Percentiles rank a stretch among this genome's conserved stretches.
phyloP scores from a whole-genome alignment of 148 eudicot genomes.

The Arctostaphylos glauca region DNA sequence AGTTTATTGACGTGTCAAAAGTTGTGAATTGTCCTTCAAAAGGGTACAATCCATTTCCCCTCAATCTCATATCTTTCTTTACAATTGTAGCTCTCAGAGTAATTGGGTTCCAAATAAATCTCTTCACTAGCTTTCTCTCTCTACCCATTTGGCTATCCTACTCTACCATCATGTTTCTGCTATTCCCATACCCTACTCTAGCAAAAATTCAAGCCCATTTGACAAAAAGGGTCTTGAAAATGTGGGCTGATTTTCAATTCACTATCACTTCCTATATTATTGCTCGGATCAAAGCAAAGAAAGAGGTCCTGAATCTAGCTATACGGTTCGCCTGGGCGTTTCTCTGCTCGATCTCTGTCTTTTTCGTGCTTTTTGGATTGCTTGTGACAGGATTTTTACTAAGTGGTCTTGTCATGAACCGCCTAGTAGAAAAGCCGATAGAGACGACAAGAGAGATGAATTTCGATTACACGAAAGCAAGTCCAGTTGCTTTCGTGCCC shows the following conservation, averaged over 20 bases:
- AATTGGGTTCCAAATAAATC: conserved; percentile 24
- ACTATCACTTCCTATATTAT: conserved; percentile 12
- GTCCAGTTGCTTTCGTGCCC: conserved; percentile 49
- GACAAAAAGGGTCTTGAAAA: conserved; percentile 8
- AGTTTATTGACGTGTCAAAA: conserved; percentile 12
- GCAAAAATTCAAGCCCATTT: conserved; percentile 15
- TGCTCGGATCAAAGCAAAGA: conserved; percentile 23
- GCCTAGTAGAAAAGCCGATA: conserved; percentile 41
- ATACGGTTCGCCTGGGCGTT: conserved; percentile 34
- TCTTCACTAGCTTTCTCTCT: conserved; percentile 26
- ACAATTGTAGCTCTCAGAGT: conserved; percentile 25
- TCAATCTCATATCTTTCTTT: conserved; percentile 14
- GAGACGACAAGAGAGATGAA: conserved; percentile 27
- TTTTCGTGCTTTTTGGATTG: conserved; percentile 37
- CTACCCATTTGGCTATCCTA: conserved; percentile 34
- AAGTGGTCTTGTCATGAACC: conserved; percentile 29
- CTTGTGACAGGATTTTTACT: conserved; percentile 38
- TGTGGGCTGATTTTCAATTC: conserved; percentile 12
- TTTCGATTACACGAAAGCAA: conserved; percentile 42
- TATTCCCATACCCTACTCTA: conserved; percentile 34
- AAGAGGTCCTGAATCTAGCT: conserved; percentile 21
- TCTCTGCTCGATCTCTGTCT: conserved; percentile 33
- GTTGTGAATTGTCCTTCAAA: conserved; percentile 20
- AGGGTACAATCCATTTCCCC: conserved; percentile 17
- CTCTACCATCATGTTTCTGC: conserved; percentile 22